These are phyloP conservation scores for Phytopythium sindhum DNA, from an alignment of 352 stramenopile genomes.

Conservation along the genomic window DNA sequence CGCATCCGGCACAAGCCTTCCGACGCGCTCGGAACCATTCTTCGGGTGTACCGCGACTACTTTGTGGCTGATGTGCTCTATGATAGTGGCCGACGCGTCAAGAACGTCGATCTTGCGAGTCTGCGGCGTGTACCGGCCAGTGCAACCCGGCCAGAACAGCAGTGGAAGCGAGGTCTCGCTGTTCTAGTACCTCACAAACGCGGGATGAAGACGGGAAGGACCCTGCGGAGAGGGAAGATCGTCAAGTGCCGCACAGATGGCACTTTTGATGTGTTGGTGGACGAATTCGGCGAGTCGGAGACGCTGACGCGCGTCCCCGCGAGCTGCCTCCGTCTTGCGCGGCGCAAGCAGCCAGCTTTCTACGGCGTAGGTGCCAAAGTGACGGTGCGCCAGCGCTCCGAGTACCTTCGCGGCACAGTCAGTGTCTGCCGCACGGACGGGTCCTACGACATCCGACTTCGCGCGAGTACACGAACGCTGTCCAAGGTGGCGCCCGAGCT, in stretches of 20 bases:
- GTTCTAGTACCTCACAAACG: conserved; percentile 45
- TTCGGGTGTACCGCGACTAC: conserved; percentile 61
- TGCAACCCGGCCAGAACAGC: background rate
- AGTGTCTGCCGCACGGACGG: conserved; percentile 37
- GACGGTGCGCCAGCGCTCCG: conserved; percentile 48
- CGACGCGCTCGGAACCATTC: conserved; percentile 44
- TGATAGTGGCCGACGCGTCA: conserved; percentile 44
- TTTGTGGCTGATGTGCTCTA: conserved; percentile 71
- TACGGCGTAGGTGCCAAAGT: conserved; percentile 38
- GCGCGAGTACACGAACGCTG: conserved; percentile 21
- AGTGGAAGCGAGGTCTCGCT: conserved; percentile 20
- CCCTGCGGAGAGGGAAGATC: conserved; percentile 40
- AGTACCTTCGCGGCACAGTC: conserved; percentile 53
- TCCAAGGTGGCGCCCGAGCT: conserved; percentile 36
- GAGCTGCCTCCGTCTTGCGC: conserved; percentile 14
- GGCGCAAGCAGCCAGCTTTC: conserved; percentile 21
- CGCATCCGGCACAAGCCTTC: conserved; percentile 31
- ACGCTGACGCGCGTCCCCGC: conserved; percentile 34
- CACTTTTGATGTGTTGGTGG: conserved; percentile 58
- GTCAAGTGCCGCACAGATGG: conserved; percentile 45
- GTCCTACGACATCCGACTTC: conserved; percentile 49
- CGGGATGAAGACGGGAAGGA: conserved; percentile 33
- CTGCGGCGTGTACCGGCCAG: conserved; percentile 16
- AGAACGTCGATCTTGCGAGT: conserved; percentile 58
- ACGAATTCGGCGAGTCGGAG: conserved; percentile 44